Conservation (phyloP, 2,329 filamentous ascomycete genomes). For the Allantophomopsis cytisporea region DNA sequence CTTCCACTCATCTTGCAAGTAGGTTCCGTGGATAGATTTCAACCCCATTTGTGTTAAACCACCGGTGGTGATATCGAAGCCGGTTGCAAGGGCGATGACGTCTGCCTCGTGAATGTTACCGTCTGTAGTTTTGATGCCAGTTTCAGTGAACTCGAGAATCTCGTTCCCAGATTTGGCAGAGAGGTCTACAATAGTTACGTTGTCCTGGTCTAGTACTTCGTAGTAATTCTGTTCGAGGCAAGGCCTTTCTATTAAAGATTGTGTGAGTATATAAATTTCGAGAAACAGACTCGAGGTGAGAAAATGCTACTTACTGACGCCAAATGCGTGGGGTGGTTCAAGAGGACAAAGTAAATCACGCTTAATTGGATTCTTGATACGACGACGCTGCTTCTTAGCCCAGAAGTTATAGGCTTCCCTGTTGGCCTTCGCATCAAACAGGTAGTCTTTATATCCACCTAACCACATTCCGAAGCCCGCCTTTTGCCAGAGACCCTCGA, state of each 20-base stretch:
- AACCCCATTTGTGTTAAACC: constrained; percentile 12
- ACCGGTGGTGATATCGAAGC: constrained; percentile 16
- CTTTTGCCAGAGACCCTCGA: not conserved
- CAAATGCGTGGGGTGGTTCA: not conserved
- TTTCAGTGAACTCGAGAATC: constrained; percentile 9
- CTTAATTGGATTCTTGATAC: not conserved
- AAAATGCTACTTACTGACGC: not conserved
- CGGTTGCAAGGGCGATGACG: constrained; percentile 15
- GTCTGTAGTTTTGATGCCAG: constrained; percentile 10
- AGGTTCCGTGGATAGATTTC: constrained; percentile 7
- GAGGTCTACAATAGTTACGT: constrained; percentile 14
- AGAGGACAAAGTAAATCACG: not conserved
- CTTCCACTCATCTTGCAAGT: constrained; percentile 13
- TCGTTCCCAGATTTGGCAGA: constrained; percentile 5
- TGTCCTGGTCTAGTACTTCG: constrained; percentile 8
- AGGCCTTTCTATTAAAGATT: constrained; percentile 2
- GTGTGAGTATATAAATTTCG: too few species aligned
- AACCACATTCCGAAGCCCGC: not conserved
- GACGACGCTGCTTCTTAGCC: not conserved
- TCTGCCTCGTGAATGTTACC: constrained; percentile 10
- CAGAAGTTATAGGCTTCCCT: constrained; percentile 1
- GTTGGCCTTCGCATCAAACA: not conserved
- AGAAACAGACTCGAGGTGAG: too few species aligned
- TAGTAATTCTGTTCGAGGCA: constrained; percentile 10
- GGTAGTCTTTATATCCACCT: not conserved